Percentiles rank a stretch among this genome's conserved stretches.
These are phyloP conservation scores for Paraleonurus japonicus DNA, from an alignment of 257 asterid genomes.

Conservation along the genomic window DNA sequence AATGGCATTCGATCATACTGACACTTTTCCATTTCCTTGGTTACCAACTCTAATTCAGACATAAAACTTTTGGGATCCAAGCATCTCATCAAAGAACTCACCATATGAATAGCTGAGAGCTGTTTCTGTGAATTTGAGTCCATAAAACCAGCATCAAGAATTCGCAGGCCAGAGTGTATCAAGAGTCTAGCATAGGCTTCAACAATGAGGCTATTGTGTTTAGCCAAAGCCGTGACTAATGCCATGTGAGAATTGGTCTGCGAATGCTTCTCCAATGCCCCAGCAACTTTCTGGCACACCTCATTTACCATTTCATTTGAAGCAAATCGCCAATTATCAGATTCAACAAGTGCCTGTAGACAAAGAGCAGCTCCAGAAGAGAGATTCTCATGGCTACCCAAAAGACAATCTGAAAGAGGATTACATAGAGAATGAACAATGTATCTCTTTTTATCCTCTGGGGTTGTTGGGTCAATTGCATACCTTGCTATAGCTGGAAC, in stretches of 20 bases:
- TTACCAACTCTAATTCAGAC: conserved; percentile 65
- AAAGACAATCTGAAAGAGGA: conserved; percentile 84
- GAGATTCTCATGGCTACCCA: conserved; percentile 73
- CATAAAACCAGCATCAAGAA: conserved; percentile 51
- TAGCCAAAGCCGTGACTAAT: conserved; percentile 76
- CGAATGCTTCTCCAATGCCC: conserved; percentile 75
- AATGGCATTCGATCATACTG: conserved; percentile 78
- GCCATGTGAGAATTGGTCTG: conserved; percentile 84
- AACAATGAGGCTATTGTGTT: conserved; percentile 70
- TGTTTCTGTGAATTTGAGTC: conserved; percentile 81
- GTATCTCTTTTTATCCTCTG: conserved; percentile 61
- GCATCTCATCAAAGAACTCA: conserved; percentile 71
- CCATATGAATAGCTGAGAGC: conserved; percentile 84
- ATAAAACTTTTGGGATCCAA: conserved; percentile 75
- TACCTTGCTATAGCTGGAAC: conserved; percentile 90
- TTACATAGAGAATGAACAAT: conserved; percentile 65
- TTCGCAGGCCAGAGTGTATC: conserved; percentile 59
- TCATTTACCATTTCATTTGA: conserved; percentile 81
- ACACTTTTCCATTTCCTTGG: conserved; percentile 80
- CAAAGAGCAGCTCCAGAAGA: conserved; percentile 97
- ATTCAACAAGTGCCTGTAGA: conserved; percentile 77
- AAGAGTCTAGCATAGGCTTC: conserved; percentile 87
- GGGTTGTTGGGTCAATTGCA: conserved; percentile 79
- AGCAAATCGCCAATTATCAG: conserved; percentile 91
- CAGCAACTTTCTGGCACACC: conserved; percentile 90